A percentile compares a stretch with the other conserved stretches of the same genome.
phyloP scores from a whole-genome alignment of 208 protist species.

The Kentomonas sorsogonicus region DNA sequence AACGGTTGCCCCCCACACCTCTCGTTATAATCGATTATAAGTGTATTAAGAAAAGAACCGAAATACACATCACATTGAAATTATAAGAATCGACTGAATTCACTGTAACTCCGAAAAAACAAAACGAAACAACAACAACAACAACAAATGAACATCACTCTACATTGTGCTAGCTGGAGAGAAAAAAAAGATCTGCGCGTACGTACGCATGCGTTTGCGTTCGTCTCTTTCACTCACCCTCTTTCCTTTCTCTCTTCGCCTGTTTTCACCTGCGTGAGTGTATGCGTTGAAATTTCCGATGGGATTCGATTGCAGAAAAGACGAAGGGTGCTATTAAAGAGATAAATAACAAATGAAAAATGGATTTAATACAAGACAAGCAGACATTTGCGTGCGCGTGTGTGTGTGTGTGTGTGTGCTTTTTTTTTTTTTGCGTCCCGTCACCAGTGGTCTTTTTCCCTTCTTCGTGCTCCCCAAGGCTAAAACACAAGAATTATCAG shows the following conservation, averaged over 20 bases:
- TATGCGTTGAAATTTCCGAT: no score
- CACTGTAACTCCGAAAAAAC: neutral
- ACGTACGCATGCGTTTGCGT: neutral
- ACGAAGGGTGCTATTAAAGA: no score
- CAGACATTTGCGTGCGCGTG: no score
- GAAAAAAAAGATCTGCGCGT: neutral
- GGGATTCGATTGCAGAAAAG: no score
- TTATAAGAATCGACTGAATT: neutral
- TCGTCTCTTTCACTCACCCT: neutral
- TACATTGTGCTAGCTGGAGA: neutral
- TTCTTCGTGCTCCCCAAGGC: neutral
- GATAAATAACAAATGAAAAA: no score
- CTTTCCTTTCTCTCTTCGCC: neutral
- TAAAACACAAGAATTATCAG: neutral
- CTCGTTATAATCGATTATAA: neutral
- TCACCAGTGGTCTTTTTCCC: neutral
- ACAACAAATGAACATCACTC: neutral
- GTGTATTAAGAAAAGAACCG: neutral
- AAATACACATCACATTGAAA: neutral
- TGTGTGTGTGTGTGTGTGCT: neutral
- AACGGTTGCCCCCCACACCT: neutral
- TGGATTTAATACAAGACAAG: no score
- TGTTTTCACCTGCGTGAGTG: neutral
- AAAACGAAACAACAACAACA: conserved; percentile 1
- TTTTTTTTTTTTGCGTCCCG: neutral